Evolutionary conservation across 2,329 filamentous ascomycete genomes (phyloP).

Genomic region (Cercospora sp.): DNA sequence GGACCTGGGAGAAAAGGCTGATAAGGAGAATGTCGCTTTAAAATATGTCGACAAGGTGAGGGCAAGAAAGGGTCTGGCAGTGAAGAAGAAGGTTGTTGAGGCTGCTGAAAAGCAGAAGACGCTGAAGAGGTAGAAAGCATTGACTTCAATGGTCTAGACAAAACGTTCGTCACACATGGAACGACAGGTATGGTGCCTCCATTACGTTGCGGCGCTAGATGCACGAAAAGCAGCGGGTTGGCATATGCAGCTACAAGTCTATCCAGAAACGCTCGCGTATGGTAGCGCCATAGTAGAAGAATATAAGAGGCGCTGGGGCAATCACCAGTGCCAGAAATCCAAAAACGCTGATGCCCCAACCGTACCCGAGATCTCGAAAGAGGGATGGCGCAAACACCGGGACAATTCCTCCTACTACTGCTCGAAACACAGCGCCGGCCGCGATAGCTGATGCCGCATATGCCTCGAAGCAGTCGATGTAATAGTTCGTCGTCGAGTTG

Average conservation of each 20-base stretch:
- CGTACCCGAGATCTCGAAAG: conserved; percentile 49
- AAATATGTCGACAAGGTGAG: conserved; percentile 90
- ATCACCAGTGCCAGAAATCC: conserved; percentile 49
- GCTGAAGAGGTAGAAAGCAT: conserved; percentile 55
- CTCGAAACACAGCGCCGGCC: conserved; percentile 51
- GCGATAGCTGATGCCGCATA: conserved; percentile 54
- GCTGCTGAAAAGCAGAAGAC: conserved; percentile 93
- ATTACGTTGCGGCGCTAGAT: not conserved
- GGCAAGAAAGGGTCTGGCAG: conserved; percentile 80
- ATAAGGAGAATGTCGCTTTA: conserved; percentile 94
- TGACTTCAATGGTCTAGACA: not conserved
- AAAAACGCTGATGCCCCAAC: conserved; percentile 54
- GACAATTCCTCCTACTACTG: conserved; percentile 49
- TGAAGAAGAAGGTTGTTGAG: conserved; percentile 68
- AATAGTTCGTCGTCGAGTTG: conserved; percentile 57
- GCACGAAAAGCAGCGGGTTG: not conserved
- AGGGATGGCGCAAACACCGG: conserved; percentile 49
- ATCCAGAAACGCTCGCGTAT: conserved; percentile 50
- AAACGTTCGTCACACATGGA: not conserved
- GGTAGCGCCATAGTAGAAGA: conserved; percentile 50
- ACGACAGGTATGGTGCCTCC: no score
- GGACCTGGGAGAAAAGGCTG: conserved; percentile 89
- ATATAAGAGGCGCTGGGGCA: conserved; percentile 52
- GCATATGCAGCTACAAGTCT: conserved; percentile 31
- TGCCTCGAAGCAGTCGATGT: conserved; percentile 54